These are phyloP conservation scores for Microbotryum scabiosae DNA, from an alignment of 1,284 basidiomycete species.

Conservation along the genomic window DNA sequence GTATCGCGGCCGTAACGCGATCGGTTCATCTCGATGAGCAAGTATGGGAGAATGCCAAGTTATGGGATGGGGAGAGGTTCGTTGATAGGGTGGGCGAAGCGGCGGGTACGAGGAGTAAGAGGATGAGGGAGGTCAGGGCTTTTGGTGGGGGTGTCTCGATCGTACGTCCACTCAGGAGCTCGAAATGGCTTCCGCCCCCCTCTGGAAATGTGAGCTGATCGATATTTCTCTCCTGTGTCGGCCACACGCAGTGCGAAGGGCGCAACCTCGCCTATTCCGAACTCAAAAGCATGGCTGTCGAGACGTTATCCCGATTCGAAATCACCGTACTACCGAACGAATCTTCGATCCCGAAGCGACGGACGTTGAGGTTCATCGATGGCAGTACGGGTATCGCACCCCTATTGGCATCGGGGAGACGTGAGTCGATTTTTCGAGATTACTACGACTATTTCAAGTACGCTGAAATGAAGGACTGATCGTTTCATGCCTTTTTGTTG, in stretches of 20 bases:
- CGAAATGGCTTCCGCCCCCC: no score
- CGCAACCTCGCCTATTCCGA: slow-evolving; percentile 22
- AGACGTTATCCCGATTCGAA: slow-evolving; percentile 14
- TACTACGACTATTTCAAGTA: no score
- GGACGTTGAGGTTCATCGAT: no score
- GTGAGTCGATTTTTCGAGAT: no score
- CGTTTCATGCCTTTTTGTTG: no score
- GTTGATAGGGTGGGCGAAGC: slow-evolving; percentile 5
- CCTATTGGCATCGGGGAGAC: no score
- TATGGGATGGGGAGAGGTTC: slow-evolving; percentile 29
- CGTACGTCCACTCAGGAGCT: background rate
- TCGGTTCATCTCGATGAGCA: slow-evolving; percentile 15
- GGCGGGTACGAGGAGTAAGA: slow-evolving; percentile 1
- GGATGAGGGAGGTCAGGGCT: slow-evolving; percentile 13
- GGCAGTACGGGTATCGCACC: no score
- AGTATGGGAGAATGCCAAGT: slow-evolving; percentile 7
- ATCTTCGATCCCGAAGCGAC: no score
- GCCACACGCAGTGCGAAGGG: slow-evolving; percentile 27
- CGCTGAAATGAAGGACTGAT: no score
- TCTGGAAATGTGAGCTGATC: no score
- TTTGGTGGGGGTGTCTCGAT: slow-evolving; percentile 31
- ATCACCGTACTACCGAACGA: background rate
- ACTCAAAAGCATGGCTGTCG: slow-evolving; percentile 18
- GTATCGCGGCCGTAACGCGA: slow-evolving; percentile 31
- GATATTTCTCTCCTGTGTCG: background rate